Base-by-base conservation (phyloP, 139 green algal genomes). In the Chlamydomonas asymmetrica region DNA sequence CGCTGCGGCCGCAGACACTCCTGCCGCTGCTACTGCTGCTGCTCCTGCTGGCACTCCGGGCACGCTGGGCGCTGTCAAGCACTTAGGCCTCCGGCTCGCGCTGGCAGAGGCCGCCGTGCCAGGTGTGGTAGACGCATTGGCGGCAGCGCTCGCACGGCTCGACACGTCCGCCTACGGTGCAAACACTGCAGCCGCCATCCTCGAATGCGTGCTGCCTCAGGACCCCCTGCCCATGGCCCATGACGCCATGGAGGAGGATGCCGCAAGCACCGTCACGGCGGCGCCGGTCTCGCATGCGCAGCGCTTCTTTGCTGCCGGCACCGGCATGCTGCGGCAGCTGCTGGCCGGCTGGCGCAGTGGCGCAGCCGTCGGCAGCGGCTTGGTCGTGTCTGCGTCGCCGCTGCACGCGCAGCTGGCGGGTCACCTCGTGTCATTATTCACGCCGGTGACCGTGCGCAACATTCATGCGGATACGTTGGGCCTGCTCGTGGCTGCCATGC, bases 311-410 rank as follows among this genome's bases (percentile, higher is more conserved):
- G 32, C 70, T 3, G 57, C 41, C 22, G 50, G 63, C 35, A 61
- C 27, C 34, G 54, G 66, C 23, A 32, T 71, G 6, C 65, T 82
- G 48, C 81, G 66, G 39, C 61, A 63, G 34, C 40, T 78, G n/a
- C 56, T 66, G 43, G 37, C 59, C 3, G 38, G 22, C 4, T 60
- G n/a, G n/a, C n/a, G n/a, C n/a, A n/a, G n/a, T n/a, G n/a, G n/a
- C n/a, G n/a, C n/a, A n/a, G n/a, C n/a, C n/a, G n/a, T n/a, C n/a
- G n/a, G n/a, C n/a, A n/a, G n/a, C n/a, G n/a, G n/a, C n/a, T n/a
- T n/a, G n/a, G n/a, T n/a, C n/a, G n/a, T n/a, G n/a, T n/a, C n/a
- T n/a, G n/a, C n/a, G n/a, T n/a, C n/a, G n/a, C n/a, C n/a, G n/a
- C n/a, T n/a, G n/a, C n/a, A n/a, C n/a, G n/a, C n/a, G n/a, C n/a